A percentile compares a stretch with the other conserved stretches of the same genome.
Evolutionary conservation across 2,329 filamentous ascomycete genomes (phyloP).

Genomic region (Exophiala oligosperma): DNA sequence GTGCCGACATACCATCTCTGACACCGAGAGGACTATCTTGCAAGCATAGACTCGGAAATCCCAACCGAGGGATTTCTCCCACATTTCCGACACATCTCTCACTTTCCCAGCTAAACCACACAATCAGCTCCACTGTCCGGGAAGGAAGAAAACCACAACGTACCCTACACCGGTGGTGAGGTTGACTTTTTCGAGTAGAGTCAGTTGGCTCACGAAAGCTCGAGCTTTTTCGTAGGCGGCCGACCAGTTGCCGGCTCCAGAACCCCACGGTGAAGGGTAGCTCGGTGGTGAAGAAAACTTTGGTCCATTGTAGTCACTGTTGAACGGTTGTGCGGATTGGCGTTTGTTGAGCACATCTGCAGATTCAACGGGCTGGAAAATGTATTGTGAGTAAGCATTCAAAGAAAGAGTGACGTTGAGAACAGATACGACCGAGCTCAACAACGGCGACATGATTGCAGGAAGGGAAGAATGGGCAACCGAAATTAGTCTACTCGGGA

Average conservation of each 20-base stretch:
- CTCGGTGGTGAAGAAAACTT: constrained; percentile 59
- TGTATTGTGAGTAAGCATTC: constrained; percentile 21
- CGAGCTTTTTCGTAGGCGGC: constrained; percentile 74
- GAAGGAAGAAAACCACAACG: constrained; percentile 34
- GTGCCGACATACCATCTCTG: constrained; percentile 56
- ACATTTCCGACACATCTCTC: constrained; percentile 77
- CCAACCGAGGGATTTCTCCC: constrained; percentile 54
- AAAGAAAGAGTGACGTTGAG: constrained; percentile 19
- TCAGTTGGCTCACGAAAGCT: constrained; percentile 79
- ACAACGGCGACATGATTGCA: constrained; percentile 11
- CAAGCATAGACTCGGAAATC: constrained; percentile 74
- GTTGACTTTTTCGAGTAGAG: constrained; percentile 88
- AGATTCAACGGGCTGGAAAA: constrained; percentile 24
- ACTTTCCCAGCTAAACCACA: constrained; percentile 57
- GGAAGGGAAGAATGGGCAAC: neutral
- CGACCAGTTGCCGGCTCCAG: constrained; percentile 71
- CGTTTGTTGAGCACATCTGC: constrained; percentile 18
- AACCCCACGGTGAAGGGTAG: constrained; percentile 88
- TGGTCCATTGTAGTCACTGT: constrained; percentile 25
- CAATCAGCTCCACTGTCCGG: constrained; percentile 18
- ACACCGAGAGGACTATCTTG: constrained; percentile 84
- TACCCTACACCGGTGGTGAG: constrained; percentile 87
- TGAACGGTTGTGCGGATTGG: constrained; percentile 24
- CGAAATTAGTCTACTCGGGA: too few species aligned
- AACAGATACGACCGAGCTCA: constrained; percentile 15